These are phyloP conservation scores for Pelargonium myrrhifolium DNA, from an alignment of 441 rosid species.

Conservation along the genomic window DNA sequence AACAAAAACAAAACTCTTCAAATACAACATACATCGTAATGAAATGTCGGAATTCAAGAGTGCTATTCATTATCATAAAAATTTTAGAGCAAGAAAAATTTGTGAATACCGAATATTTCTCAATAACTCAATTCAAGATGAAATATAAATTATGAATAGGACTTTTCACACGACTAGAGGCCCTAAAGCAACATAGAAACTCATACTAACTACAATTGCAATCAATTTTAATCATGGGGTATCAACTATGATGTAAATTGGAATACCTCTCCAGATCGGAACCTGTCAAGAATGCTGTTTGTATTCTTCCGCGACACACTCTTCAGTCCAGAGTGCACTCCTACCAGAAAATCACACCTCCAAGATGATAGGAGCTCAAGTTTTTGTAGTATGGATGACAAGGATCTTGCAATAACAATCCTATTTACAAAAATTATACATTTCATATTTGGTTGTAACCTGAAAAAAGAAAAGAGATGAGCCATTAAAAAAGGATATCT, in stretches of 20 bases:
- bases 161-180: not conserved
- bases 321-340: conserved; percentile 76
- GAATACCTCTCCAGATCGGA: conserved; percentile 71
- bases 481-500: conserved; percentile 15
- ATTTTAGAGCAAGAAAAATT: not conserved
- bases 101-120: not conserved
- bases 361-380: conserved; percentile 56
- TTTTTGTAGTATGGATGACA: conserved; percentile 63
- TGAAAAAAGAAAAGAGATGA: conserved; percentile 32
- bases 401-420: conserved; percentile 74
- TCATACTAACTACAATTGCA: not conserved
- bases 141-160: not conserved
- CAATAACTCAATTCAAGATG: not conserved
- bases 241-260: not conserved
- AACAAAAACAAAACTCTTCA: not conserved
- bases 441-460: conserved; percentile 75
- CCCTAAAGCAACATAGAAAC: not conserved
- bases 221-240: not conserved
- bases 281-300: conserved; percentile 67
- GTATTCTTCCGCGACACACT: conserved; percentile 69
- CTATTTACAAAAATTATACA: conserved; percentile 92
- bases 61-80: not conserved
- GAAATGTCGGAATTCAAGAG: not conserved
- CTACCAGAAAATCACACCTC: conserved; percentile 90
- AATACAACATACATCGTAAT: not conserved